Base-by-base conservation (phyloP, 306 rosid species). In the Lathyrus tuberosus region DNA sequence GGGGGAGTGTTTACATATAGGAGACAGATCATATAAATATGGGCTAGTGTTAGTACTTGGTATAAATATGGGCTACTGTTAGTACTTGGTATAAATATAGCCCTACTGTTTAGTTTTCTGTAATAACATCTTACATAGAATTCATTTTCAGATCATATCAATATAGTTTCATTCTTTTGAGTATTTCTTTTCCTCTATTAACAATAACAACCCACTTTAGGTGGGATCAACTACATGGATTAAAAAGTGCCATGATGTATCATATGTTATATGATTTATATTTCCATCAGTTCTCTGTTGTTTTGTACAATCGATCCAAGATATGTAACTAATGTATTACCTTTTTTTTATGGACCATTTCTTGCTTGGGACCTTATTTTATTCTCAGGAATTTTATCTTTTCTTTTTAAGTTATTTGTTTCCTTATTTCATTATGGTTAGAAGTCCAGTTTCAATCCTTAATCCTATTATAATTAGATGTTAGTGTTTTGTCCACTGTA, bases 341-440 rank as follows among this genome's bases (percentile, higher is more conserved):
- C 9, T 46, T 44, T 13, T 13, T 44, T 46, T 46, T 46, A 14
- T 51, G 52, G 20, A 48, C 17, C 71, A 17, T 10, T 15, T 48
- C 71, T 67, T 66, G 37, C 31, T 31, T 10, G 16, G 59, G 56
- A 67, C 12, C 60, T 67, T 48, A 30, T 28, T 56, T 67, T 67
- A 49, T 35, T n/a, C 20, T 67, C 26, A 2, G 12, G 33, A 17
- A 38, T 43, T 72, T 49, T 74, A 9, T 35, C 16, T 26, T 30
- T 26, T 52, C 54, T 28, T 22, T 22, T 5, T n/a, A 4, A 28
- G 10, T 52, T 42, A 16, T 41, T 14, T 52, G 26, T 53, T 64
- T 41, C 48, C 44, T 63, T 11, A 17, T 31, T 64, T 65, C 57
- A 42, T 65, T 65, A 52, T 18, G 52, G 64, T 28, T 41, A 53